Conservation (phyloP, 345 rosid species). For the Citrus reticulata region DNA sequence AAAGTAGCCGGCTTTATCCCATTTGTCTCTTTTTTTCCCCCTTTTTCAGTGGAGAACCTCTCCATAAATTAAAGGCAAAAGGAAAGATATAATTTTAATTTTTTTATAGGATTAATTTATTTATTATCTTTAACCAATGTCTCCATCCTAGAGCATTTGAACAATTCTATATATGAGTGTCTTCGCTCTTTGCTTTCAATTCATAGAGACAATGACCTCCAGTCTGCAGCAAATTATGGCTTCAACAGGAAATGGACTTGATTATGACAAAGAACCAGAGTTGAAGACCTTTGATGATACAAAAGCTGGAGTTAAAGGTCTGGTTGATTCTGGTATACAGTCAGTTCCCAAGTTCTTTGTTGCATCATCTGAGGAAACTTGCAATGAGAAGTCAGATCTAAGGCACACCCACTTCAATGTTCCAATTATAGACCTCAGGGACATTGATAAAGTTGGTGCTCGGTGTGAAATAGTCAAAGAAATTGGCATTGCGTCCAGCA, state of each 20-base stretch:
- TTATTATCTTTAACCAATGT: background rate
- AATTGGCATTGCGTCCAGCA: slow-evolving; percentile 1
- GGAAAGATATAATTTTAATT: background rate
- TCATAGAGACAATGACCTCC: background rate
- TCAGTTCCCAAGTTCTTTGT: slow-evolving; percentile 1
- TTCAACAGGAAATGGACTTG: background rate
- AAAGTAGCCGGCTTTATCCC: no score
- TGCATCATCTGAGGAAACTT: background rate
- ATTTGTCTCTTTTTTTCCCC: no score
- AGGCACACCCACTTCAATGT: background rate
- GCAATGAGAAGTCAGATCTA: background rate
- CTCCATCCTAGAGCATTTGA: background rate
- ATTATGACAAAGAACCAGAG: background rate
- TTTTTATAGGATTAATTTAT: background rate
- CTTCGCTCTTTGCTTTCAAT: background rate
- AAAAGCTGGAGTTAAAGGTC: background rate
- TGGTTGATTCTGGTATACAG: background rate
- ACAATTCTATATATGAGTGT: background rate
- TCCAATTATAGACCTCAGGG: slow-evolving; percentile 1
- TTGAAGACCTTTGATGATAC: slow-evolving; percentile 1
- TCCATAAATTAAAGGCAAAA: background rate
- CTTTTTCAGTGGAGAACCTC: background rate
- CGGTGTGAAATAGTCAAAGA: background rate
- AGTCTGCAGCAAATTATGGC: background rate
- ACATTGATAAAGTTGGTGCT: background rate